phyloP scores from a whole-genome alignment of 139 green algal species.

The Nannochloris sp. region DNA sequence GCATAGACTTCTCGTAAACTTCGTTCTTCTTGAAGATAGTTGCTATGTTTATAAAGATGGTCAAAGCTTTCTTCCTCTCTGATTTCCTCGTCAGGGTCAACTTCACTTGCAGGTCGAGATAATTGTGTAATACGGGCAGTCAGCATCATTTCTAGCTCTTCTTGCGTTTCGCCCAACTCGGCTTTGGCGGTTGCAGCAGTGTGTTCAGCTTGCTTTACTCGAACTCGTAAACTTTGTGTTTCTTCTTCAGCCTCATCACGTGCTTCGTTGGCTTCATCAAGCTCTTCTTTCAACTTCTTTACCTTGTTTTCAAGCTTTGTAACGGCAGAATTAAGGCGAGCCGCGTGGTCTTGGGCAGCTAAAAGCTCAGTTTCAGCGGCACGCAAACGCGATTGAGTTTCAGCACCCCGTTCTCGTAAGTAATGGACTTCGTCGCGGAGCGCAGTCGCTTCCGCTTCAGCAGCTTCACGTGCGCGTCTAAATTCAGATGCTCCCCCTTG shows the following conservation, averaged over 20 bases:
- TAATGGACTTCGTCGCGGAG: not conserved
- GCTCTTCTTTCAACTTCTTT: not conserved
- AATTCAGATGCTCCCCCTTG: not conserved
- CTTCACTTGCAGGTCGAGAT: not conserved
- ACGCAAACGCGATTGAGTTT: not conserved
- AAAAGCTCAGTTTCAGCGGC: not conserved
- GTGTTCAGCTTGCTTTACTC: not conserved
- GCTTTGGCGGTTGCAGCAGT: not conserved
- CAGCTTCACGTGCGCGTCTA: not conserved
- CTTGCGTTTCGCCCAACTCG: slow-evolving; percentile 1
- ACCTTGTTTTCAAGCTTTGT: not conserved
- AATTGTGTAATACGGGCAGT: not conserved
- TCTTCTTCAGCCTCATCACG: not conserved
- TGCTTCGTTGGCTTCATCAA: not conserved
- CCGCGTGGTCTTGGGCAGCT: not conserved
- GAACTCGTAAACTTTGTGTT: not conserved
- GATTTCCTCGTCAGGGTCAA: slow-evolving; percentile 1
- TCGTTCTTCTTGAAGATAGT: not conserved
- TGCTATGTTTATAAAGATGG: not conserved
- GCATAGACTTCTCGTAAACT: not conserved
- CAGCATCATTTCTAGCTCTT: slow-evolving; percentile 2
- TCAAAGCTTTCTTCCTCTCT: not conserved
- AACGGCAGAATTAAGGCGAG: not conserved
- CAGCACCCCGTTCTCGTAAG: not conserved
- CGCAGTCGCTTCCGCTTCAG: not conserved